Base-by-base conservation (phyloP, 2,329 filamentous ascomycete genomes). In the Alternaria sp. region DNA sequence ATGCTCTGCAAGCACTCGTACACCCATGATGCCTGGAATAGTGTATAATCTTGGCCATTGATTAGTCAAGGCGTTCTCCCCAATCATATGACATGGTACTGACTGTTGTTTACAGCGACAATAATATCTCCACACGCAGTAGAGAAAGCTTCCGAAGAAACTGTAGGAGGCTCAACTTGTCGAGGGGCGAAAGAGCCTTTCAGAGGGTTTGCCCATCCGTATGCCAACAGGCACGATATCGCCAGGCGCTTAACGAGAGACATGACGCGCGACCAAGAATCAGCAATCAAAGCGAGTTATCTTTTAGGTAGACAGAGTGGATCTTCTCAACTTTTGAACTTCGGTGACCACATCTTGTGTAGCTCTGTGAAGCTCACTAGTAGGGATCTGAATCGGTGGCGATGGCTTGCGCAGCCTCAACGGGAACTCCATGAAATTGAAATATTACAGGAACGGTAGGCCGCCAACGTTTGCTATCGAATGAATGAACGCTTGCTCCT, bases 1-100 rank as follows among this genome's bases (percentile, higher is more conserved):
- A 85, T 81, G 23, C 72, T 81, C 3, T 66, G 77, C 10, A 85
- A 73, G 61, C 84, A 86, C 33, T 50, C 54, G 33, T 64, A 70
- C 6, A 58, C 67, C 33, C 33, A n/a, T n/a, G 33, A 37, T 6
- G 33, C 33, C 15, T n/a, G 15, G 33, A 37, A 37, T 2, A 37
- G 33, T 37, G 33, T 37, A n/a, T 37, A 37, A 1, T n/a, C 33
- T 37, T n/a, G 1, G 7, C 8, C 15, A n/a, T 10, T n/a, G 8
- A 37, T 37, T 37, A 37, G 15, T 37, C 15, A 5, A 37, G 8
- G 15, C 2, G 33, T n/a, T 37, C 8, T n/a, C 2, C 15, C 15
- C 15, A n/a, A 37, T 37, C 33, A 6, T n/a, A 9, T n/a, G 5
- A 15, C 4, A 6, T 37, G 6, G 33, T 37, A 37, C 33, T n/a